These are phyloP conservation scores for Sporothrix pallida DNA, from an alignment of 2,329 filamentous ascomycete species.

Conservation along the genomic window DNA sequence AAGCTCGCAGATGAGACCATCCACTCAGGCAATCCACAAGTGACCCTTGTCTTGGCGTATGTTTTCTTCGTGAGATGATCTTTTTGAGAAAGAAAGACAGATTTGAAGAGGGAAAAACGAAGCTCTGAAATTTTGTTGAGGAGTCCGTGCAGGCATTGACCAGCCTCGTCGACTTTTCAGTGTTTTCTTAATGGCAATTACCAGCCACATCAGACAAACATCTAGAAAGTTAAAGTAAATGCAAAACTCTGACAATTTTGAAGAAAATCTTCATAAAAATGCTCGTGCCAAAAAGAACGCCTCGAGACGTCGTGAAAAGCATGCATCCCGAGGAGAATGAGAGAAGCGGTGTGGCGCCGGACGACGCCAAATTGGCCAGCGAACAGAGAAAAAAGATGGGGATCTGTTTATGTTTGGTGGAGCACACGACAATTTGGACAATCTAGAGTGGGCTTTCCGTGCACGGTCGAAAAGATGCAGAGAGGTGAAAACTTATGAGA, in stretches of 20 bases:
- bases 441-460: not conserved
- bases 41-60: not conserved
- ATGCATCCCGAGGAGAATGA: not conserved
- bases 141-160: slow-evolving; percentile 5
- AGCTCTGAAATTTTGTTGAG: not conserved
- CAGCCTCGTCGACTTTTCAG: not conserved
- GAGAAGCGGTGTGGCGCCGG: slow-evolving; percentile 21
- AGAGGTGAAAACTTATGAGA: slow-evolving; percentile 20
- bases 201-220: not conserved
- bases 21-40: slow-evolving; percentile 4
- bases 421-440: not conserved
- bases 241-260: too few species aligned
- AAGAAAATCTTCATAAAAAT: not conserved
- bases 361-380: slow-evolving; percentile 11
- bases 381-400: slow-evolving; percentile 3
- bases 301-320: not conserved
- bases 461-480: not conserved
- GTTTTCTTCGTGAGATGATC: not conserved
- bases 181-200: not conserved
- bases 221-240: too few species aligned
- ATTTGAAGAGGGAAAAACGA: not conserved
- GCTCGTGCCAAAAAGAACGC: not conserved
- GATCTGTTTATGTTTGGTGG: not conserved
- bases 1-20: slow-evolving; percentile 22
- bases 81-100: not conserved